These are phyloP conservation scores for Smallanthus sonchifolius DNA, from an alignment of 129 eudicot genomes.

Conservation along the genomic window DNA sequence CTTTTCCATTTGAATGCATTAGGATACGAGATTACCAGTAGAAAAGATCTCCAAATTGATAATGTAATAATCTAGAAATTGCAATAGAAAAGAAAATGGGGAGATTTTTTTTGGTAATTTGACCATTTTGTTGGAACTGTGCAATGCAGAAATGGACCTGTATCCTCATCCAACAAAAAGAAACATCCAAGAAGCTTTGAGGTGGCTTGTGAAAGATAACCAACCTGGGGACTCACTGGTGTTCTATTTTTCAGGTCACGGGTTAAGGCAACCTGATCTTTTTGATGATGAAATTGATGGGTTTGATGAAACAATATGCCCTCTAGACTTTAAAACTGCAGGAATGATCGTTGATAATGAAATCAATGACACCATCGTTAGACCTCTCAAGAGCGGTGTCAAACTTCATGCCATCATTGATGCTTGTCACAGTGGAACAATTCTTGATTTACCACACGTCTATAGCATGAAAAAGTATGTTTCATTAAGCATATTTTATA, in stretches of 20 bases:
- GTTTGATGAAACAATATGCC: conserved; percentile 68
- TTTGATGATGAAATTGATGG: conserved; percentile 62
- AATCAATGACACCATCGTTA: conserved; percentile 54
- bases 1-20: too few species aligned
- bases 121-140: not conserved
- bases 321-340: conserved; percentile 50
- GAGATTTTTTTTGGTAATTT: not conserved
- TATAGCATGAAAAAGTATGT: conserved; percentile 42
- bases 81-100: too few species aligned
- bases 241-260: conserved; percentile 79
- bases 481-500: not conserved
- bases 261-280: conserved; percentile 51
- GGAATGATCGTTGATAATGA: conserved; percentile 65
- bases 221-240: conserved; percentile 66
- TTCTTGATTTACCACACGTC: conserved; percentile 53
- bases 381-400: conserved; percentile 53
- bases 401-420: too few species aligned
- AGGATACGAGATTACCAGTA: too few species aligned
- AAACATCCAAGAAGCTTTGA: conserved; percentile 57
- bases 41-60: too few species aligned
- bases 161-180: conserved; percentile 49
- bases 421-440: conserved; percentile 79
- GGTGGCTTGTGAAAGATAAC: conserved; percentile 57
- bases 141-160: conserved; percentile 41
- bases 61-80: too few species aligned